Percentiles rank a stretch among this genome's conserved stretches.
phyloP scores from a whole-genome alignment of 148 eudicot species.

The Vaccinium darrowii region DNA sequence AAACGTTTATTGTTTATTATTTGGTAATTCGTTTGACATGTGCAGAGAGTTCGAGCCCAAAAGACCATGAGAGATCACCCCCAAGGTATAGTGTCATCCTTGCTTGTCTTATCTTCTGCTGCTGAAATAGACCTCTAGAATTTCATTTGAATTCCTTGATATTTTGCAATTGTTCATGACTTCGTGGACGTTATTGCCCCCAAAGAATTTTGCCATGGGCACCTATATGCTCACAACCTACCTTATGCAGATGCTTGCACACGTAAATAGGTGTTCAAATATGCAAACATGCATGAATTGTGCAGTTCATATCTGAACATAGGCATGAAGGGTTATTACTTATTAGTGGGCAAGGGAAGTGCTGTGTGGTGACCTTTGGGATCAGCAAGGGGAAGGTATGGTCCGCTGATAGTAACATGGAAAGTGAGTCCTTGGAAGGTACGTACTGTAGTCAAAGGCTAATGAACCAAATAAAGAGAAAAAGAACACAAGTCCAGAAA shows the following conservation, averaged over 20 bases:
- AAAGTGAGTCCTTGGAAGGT: neutral
- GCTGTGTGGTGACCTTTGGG: no score
- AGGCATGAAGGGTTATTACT: neutral
- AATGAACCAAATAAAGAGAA: neutral
- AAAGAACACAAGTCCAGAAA: neutral
- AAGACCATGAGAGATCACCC: conserved; percentile 43
- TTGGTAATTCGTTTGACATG: conserved; percentile 12
- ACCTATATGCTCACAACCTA: neutral
- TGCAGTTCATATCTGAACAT: neutral
- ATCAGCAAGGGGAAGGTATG: neutral
- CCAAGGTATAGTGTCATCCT: conserved; percentile 44
- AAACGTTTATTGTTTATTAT: neutral
- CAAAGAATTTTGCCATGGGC: neutral
- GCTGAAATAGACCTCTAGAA: neutral
- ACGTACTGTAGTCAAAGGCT: neutral
- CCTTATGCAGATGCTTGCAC: neutral
- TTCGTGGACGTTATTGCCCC: neutral
- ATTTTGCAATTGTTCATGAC: neutral
- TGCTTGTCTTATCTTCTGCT: neutral
- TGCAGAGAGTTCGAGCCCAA: conserved; percentile 44
- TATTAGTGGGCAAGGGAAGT: neutral
- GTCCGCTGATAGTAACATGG: neutral
- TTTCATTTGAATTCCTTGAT: neutral
- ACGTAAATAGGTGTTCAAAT: neutral
- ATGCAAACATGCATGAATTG: neutral